Evolutionary conservation across 2,329 filamentous ascomycete genomes (phyloP).

Genomic region (Calonectria pseudoreteaudii): DNA sequence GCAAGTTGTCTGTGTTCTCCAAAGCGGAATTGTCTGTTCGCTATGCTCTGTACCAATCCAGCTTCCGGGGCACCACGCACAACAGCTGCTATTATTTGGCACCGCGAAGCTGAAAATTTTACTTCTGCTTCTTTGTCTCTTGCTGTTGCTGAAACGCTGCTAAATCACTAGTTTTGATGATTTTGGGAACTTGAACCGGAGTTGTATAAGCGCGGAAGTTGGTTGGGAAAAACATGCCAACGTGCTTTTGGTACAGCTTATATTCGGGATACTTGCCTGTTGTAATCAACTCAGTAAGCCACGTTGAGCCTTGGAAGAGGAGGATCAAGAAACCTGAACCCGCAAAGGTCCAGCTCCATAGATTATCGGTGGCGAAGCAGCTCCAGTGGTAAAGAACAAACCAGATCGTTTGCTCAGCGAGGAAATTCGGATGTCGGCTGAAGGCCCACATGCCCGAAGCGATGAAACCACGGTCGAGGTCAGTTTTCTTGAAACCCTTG

Average conservation of each 20-base stretch:
- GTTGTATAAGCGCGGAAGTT: slow-evolving; percentile 57
- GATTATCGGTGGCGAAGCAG: slow-evolving; percentile 76
- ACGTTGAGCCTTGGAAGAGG: slow-evolving; percentile 91
- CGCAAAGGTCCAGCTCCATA: slow-evolving; percentile 82
- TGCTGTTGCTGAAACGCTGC: slow-evolving; percentile 58
- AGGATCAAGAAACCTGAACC: slow-evolving; percentile 78
- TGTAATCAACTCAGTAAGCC: slow-evolving; percentile 86
- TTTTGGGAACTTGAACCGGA: slow-evolving; percentile 53
- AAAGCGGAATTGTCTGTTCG: not conserved
- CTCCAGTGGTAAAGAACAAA: slow-evolving; percentile 89
- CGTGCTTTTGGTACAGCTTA: slow-evolving; percentile 81
- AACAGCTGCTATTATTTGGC: not conserved
- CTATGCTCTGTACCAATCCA: not conserved
- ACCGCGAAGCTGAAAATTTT: not conserved
- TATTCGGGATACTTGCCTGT: slow-evolving; percentile 90
- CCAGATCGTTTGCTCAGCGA: slow-evolving; percentile 93
- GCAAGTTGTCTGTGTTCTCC: not conserved
- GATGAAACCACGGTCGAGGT: slow-evolving; percentile 91
- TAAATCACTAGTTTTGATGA: slow-evolving; percentile 64
- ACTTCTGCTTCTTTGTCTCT: slow-evolving; percentile 49
- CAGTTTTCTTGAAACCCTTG: slow-evolving; percentile 71
- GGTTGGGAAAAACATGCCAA: slow-evolving; percentile 85
- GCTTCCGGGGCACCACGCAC: not conserved
- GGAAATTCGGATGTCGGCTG: slow-evolving; percentile 94
- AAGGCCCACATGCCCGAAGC: slow-evolving; percentile 87